Percentiles rank a stretch among this genome's conserved stretches.
These are phyloP conservation scores for Macrophomina phaseolina DNA, from an alignment of 2,329 filamentous ascomycete genomes.

Conservation along the genomic window DNA sequence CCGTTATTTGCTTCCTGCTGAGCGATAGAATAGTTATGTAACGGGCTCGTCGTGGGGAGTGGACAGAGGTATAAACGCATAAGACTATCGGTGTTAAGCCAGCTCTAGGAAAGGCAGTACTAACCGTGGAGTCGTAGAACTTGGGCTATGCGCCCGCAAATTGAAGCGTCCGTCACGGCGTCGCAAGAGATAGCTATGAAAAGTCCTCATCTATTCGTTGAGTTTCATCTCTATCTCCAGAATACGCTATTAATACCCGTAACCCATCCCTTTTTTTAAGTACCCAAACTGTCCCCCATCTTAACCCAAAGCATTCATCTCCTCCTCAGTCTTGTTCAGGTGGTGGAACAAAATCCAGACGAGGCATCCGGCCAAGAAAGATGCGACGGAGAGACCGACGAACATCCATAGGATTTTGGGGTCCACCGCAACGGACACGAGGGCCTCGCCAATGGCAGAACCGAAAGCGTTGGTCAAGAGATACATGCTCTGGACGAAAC, in stretches of 20 bases:
- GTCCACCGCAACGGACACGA: constrained; percentile 66
- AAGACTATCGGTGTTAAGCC: neutral
- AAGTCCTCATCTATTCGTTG: too few relatives aligned
- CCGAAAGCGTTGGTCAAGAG: constrained; percentile 67
- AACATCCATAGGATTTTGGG: constrained; percentile 71
- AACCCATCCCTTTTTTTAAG: neutral
- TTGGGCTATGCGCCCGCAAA: too few relatives aligned
- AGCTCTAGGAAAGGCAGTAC: too few relatives aligned
- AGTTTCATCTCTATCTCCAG: neutral
- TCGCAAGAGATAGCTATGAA: too few relatives aligned
- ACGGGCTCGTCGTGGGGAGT: neutral
- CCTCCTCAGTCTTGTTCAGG: constrained; percentile 44
- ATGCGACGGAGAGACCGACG: constrained; percentile 39
- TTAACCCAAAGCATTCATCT: constrained; percentile 44
- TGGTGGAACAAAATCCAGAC: constrained; percentile 48
- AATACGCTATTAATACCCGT: neutral
- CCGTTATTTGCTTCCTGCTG: neutral
- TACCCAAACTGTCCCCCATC: neutral
- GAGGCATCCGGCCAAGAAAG: constrained; percentile 40
- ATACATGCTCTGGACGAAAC: constrained; percentile 59
- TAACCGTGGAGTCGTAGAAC: too few relatives aligned
- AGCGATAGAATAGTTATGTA: neutral
- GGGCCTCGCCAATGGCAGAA: constrained; percentile 66
- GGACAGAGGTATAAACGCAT: neutral
- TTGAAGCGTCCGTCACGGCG: too few relatives aligned